These are phyloP conservation scores for Nemania bipapillata DNA, from an alignment of 2,329 filamentous ascomycete species.

Conservation along the genomic window DNA sequence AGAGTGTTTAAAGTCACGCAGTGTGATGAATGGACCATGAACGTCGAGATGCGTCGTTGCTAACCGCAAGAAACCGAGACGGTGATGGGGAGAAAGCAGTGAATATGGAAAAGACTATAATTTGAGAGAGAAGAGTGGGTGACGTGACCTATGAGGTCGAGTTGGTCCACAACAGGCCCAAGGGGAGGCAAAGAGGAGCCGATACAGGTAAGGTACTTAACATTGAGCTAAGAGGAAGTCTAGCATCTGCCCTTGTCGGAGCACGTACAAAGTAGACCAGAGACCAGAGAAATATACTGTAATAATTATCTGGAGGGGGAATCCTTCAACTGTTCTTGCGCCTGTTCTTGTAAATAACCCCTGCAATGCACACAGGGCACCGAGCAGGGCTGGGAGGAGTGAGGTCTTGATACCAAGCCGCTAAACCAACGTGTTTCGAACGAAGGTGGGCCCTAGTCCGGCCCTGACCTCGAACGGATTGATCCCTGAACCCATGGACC, in stretches of 20 bases:
- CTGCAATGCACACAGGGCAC: slow-evolving; percentile 52
- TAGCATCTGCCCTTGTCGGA: slow-evolving; percentile 48
- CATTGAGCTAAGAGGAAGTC: slow-evolving; percentile 33
- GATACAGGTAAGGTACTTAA: slow-evolving; percentile 31
- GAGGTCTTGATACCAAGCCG: slow-evolving; percentile 49
- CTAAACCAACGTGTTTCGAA: slow-evolving; percentile 52
- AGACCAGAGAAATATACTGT: slow-evolving; percentile 63
- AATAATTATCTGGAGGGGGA: slow-evolving; percentile 54
- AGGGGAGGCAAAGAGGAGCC: slow-evolving; percentile 41
- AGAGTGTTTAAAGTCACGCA: slow-evolving; percentile 41
- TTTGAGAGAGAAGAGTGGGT: slow-evolving; percentile 46
- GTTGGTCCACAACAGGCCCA: slow-evolving; percentile 45
- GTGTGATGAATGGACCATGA: slow-evolving; percentile 36
- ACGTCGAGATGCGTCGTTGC: slow-evolving; percentile 40
- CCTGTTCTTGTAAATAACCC: slow-evolving; percentile 46
- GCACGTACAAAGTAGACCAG: slow-evolving; percentile 60
- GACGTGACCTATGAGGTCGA: slow-evolving; percentile 43
- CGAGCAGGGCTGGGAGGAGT: slow-evolving; percentile 48
- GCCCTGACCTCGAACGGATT: slow-evolving; percentile 37
- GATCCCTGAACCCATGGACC: slow-evolving; percentile 50
- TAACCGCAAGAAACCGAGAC: slow-evolving; percentile 36
- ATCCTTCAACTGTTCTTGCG: slow-evolving; percentile 50
- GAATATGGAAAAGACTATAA: slow-evolving; percentile 46
- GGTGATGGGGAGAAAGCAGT: slow-evolving; percentile 42
- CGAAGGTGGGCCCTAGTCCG: slow-evolving; percentile 40